Evolutionary conservation across 345 rosid species (phyloP).

Genomic region (Boechera retrofracta): DNA sequence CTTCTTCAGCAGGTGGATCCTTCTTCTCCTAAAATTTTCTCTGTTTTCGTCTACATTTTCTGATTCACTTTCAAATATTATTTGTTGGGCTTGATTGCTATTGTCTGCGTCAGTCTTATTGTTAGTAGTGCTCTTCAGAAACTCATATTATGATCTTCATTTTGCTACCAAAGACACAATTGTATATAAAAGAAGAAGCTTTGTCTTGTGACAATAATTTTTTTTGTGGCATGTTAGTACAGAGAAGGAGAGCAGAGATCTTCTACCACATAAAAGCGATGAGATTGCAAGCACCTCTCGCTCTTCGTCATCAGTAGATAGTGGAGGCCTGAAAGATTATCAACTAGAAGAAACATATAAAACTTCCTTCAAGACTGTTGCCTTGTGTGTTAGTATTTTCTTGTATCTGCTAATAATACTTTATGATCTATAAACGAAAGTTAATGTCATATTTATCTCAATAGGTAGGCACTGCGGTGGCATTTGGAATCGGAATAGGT

Average conservation of each 20-base stretch:
- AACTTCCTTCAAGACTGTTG: conserved; percentile 77
- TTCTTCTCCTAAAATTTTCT: background rate
- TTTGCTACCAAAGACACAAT: conserved; percentile 1
- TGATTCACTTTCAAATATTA: background rate
- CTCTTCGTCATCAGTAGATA: conserved; percentile 41
- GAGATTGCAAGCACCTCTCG: conserved; percentile 30
- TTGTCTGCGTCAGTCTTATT: background rate
- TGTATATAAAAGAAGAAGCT: background rate
- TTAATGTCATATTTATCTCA: conserved; percentile 24
- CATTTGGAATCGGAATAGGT: conserved; percentile 82
- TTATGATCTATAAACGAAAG: conserved; percentile 31
- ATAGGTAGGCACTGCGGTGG: conserved; percentile 77
- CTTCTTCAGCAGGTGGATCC: conserved; percentile 57
- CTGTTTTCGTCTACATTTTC: background rate
- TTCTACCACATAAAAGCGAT: conserved; percentile 42
- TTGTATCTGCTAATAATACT: conserved; percentile 12
- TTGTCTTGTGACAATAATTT: conserved; percentile 30
- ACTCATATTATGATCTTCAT: no score
- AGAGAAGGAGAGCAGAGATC: conserved; percentile 54
- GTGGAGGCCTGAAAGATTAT: conserved; percentile 40
- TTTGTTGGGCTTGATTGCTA: background rate
- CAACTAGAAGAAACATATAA: conserved; percentile 48
- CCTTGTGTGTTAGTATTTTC: conserved; percentile 70
- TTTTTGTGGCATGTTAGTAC: conserved; percentile 44
- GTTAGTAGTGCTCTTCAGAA: no score